These are phyloP conservation scores for Fusarium begoniae DNA, from an alignment of 2,329 filamentous ascomycete species.

Conservation along the genomic window DNA sequence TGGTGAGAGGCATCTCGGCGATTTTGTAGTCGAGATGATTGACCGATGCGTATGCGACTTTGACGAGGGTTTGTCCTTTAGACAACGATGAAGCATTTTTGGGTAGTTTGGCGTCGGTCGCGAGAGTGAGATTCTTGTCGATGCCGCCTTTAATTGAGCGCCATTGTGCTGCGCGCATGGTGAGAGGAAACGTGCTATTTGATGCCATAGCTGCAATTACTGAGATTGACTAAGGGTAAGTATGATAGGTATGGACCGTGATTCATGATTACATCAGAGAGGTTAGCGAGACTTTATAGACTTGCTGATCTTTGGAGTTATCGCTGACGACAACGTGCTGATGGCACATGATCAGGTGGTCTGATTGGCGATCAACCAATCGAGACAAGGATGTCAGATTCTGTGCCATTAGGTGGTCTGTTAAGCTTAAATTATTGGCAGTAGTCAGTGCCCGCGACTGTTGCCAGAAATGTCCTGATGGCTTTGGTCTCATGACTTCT, in stretches of 20 bases:
- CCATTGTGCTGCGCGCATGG: slow-evolving; percentile 35
- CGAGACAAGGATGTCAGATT: background rate
- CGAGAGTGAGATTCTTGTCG: slow-evolving; percentile 19
- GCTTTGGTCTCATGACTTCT: background rate
- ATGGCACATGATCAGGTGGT: background rate
- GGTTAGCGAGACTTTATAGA: background rate
- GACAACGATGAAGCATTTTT: background rate
- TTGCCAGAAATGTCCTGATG: background rate
- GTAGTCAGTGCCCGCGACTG: rapidly evolving
- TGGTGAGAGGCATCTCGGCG: slow-evolving; percentile 25
- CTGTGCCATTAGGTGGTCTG: background rate
- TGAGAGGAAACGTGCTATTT: background rate
- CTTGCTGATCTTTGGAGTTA: rapidly evolving
- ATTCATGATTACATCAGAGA: too few relatives aligned
- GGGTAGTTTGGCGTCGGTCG: slow-evolving; percentile 9
- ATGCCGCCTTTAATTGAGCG: slow-evolving; percentile 26
- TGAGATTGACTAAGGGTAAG: background rate
- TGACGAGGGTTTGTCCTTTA: slow-evolving; percentile 17
- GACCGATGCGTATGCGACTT: slow-evolving; percentile 31
- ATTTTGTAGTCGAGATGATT: slow-evolving; percentile 37
- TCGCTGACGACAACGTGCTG: background rate
- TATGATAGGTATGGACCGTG: too few relatives aligned
- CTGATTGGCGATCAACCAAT: background rate
- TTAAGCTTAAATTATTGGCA: background rate
- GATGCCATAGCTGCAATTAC: slow-evolving; percentile 7